phyloP scores from a whole-genome alignment of 495 filamentous ascomycete species.

The Lasiosphaeria hispida region DNA sequence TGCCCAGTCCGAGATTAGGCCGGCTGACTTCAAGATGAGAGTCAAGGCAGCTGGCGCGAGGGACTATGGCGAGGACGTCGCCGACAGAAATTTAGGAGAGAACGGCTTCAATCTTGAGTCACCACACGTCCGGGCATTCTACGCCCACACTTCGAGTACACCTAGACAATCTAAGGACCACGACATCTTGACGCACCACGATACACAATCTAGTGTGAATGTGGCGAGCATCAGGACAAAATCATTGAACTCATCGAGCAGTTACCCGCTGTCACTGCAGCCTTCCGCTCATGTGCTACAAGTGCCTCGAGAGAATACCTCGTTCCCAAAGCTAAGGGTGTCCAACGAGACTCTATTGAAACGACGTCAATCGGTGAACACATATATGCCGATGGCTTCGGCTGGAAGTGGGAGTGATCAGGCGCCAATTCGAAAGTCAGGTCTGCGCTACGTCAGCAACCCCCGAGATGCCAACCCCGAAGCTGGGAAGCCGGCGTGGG shows the following conservation, averaged over 20 bases:
- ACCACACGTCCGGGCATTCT: slow-evolving; percentile 31
- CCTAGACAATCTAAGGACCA: too few relatives aligned
- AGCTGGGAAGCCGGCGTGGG: background rate
- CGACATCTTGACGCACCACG: too few relatives aligned
- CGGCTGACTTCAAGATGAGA: slow-evolving; percentile 43
- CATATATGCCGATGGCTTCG: slow-evolving; percentile 13
- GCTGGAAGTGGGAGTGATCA: background rate
- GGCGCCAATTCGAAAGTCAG: background rate
- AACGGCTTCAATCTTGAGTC: slow-evolving; percentile 34
- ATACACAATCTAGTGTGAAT: background rate
- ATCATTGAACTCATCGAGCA: slow-evolving; percentile 15
- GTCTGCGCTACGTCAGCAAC: background rate
- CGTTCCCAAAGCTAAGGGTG: background rate
- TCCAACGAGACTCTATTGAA: background rate
- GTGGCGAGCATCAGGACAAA: slow-evolving; percentile 24
- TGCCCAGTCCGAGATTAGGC: slow-evolving; percentile 48
- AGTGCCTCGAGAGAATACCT: background rate
- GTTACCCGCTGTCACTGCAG: slow-evolving; percentile 19
- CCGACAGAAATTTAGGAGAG: slow-evolving; percentile 49
- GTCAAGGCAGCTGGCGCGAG: slow-evolving; percentile 45
- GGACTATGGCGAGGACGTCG: slow-evolving; percentile 56
- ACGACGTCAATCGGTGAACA: slow-evolving; percentile 25
- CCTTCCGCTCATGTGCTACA: slow-evolving; percentile 8
- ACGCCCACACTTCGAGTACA: slow-evolving; percentile 16
- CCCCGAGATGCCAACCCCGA: background rate